Evolutionary conservation across 139 green algal species (phyloP).

Genomic region (Pedinophyceae sp.): DNA sequence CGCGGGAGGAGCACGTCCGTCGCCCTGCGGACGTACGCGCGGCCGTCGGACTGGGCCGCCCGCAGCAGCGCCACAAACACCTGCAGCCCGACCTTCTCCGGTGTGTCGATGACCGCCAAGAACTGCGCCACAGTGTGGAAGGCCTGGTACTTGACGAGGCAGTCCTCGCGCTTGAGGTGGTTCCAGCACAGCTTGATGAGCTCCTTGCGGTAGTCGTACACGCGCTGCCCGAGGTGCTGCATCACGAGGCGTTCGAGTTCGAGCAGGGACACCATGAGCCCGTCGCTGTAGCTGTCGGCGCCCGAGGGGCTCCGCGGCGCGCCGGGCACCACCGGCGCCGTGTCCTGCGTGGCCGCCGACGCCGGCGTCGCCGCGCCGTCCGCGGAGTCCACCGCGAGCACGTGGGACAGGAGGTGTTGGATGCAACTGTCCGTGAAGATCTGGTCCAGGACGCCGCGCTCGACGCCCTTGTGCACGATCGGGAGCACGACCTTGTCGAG

Average conservation of each 20-base stretch:
- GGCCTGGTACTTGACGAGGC: conserved; percentile 49
- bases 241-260: conserved; percentile 34
- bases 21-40: conserved; percentile 51
- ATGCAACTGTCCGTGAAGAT: conserved; percentile 3
- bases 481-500: no score
- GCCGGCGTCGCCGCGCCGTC: no score
- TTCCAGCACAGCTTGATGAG: conserved; percentile 85
- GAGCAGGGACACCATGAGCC: conserved; percentile 29
- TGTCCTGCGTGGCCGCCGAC: no score
- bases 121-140: conserved; percentile 82
- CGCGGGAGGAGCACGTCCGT: conserved; percentile 77
- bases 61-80: conserved; percentile 79
- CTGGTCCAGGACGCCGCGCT: no score
- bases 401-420: not conserved
- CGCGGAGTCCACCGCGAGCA: conserved; percentile 16
- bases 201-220: conserved; percentile 53
- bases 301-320: conserved; percentile 37
- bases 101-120: conserved; percentile 48
- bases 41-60: conserved; percentile 50
- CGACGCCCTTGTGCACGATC: no score
- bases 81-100: conserved; percentile 66
- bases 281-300: conserved; percentile 17
- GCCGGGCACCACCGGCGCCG: conserved; percentile 65
- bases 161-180: conserved; percentile 73
- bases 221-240: conserved; percentile 18